Conservation (phyloP, 352 stramenopile species). For the Pythium sp. region DNA sequence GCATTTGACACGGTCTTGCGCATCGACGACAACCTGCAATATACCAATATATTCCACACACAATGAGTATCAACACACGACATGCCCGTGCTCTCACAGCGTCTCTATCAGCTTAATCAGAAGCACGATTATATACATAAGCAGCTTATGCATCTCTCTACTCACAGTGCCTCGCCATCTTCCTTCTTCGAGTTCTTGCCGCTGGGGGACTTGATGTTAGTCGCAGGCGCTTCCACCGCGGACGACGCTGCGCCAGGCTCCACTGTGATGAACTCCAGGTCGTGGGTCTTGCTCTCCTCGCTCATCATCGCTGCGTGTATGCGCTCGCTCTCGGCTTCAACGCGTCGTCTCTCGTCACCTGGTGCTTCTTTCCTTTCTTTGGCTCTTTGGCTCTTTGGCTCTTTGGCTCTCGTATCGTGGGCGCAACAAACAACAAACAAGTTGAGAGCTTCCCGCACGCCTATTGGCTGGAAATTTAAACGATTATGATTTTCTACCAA, state of each 20-base stretch:
- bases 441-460: background rate
- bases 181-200: slow-evolving; percentile 24
- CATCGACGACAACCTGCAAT: slow-evolving; percentile 63
- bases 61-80: background rate
- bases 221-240: slow-evolving; percentile 7
- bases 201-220: slow-evolving; percentile 19
- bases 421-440: background rate
- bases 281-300: slow-evolving; percentile 59
- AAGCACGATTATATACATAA: background rate
- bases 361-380: background rate
- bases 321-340: background rate
- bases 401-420: background rate
- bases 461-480: slow-evolving; percentile 12
- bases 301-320: slow-evolving; percentile 38
- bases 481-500: slow-evolving; percentile 16
- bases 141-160: slow-evolving; percentile 3
- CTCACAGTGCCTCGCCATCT: slow-evolving; percentile 63
- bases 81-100: no score
- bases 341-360: background rate
- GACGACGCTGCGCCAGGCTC: slow-evolving; percentile 26
- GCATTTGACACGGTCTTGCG: slow-evolving; percentile 63
- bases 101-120: background rate
- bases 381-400: background rate
- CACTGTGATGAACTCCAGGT: slow-evolving; percentile 81
- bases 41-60: background rate